Percentiles rank a stretch among this genome's conserved stretches.
Evolutionary conservation across 352 stramenopile genomes (phyloP).

Genomic region (Poterioochromonas sp.): DNA sequence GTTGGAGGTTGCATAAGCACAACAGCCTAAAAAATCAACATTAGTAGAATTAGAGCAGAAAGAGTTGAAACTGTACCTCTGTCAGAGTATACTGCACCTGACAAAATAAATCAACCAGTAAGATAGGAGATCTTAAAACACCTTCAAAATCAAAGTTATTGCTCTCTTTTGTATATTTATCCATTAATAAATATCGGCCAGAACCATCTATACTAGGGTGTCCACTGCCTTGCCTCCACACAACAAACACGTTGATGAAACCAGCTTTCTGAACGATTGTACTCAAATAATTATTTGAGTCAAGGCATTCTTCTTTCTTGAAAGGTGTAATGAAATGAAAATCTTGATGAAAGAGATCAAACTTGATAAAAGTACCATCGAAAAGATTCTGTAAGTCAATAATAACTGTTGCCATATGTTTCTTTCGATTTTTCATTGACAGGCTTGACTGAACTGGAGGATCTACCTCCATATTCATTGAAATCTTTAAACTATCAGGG

Average conservation of each 20-base stretch:
- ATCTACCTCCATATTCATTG: not conserved
- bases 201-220: too few species aligned
- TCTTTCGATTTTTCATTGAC: not conserved
- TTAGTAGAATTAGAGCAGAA: not conserved
- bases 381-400: not conserved
- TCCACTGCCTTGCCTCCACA: too few species aligned
- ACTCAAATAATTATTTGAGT: too few species aligned
- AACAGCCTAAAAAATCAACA: too few species aligned
- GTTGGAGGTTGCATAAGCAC: too few species aligned
- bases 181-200: not conserved
- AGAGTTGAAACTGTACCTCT: not conserved
- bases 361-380: not conserved
- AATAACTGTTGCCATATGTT: not conserved
- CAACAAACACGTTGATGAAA: too few species aligned
- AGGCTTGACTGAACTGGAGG: too few species aligned
- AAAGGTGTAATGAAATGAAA: too few species aligned
- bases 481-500: constrained; percentile 2
- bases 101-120: not conserved
- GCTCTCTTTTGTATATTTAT: not conserved
- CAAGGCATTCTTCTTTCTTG: too few species aligned
- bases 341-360: not conserved
- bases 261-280: too few species aligned
- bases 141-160: not conserved
- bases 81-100: not conserved
- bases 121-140: not conserved